phyloP scores from a whole-genome alignment of 106 monocot genomes.

The Narthecium ossifragum region DNA sequence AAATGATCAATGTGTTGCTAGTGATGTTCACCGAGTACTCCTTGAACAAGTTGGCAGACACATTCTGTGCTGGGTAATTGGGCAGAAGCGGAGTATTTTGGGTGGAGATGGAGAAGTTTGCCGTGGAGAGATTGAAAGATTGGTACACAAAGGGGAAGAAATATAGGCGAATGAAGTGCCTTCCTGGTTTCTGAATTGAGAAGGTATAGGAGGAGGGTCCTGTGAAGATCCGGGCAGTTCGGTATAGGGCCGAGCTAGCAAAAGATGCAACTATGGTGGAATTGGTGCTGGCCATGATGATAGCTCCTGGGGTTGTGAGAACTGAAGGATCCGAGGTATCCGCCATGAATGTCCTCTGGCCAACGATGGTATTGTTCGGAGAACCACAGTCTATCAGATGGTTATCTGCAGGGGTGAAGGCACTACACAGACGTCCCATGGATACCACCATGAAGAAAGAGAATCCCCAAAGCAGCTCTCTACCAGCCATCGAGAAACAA shows the following conservation, averaged over 20 bases:
- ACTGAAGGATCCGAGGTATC: slow-evolving; percentile 30
- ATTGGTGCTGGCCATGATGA: slow-evolving; percentile 28
- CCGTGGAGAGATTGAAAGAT: slow-evolving; percentile 30
- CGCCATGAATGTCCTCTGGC: slow-evolving; percentile 31
- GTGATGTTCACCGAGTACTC: slow-evolving; percentile 50
- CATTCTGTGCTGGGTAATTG: slow-evolving; percentile 24
- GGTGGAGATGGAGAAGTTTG: slow-evolving; percentile 46
- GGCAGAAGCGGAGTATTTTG: slow-evolving; percentile 31
- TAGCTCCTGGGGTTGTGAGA: slow-evolving; percentile 21
- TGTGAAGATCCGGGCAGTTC: slow-evolving; percentile 57
- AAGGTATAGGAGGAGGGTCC: slow-evolving; percentile 42
- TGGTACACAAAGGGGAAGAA: slow-evolving; percentile 61
- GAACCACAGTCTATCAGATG: slow-evolving; percentile 84
- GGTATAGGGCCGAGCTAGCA: slow-evolving; percentile 35
- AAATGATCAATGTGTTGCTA: slow-evolving; percentile 16
- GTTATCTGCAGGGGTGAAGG: slow-evolving; percentile 59
- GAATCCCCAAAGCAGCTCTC: background rate
- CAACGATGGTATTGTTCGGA: slow-evolving; percentile 21
- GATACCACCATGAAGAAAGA: slow-evolving; percentile 1
- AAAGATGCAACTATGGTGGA: slow-evolving; percentile 26
- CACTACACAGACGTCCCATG: slow-evolving; percentile 2
- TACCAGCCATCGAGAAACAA: slow-evolving; percentile 3
- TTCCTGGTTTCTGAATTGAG: slow-evolving; percentile 28
- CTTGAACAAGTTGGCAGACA: slow-evolving; percentile 16
- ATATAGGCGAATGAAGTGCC: slow-evolving; percentile 73